Base-by-base conservation (phyloP, 2,329 filamentous ascomycete genomes). In the Helotiales sp. region DNA sequence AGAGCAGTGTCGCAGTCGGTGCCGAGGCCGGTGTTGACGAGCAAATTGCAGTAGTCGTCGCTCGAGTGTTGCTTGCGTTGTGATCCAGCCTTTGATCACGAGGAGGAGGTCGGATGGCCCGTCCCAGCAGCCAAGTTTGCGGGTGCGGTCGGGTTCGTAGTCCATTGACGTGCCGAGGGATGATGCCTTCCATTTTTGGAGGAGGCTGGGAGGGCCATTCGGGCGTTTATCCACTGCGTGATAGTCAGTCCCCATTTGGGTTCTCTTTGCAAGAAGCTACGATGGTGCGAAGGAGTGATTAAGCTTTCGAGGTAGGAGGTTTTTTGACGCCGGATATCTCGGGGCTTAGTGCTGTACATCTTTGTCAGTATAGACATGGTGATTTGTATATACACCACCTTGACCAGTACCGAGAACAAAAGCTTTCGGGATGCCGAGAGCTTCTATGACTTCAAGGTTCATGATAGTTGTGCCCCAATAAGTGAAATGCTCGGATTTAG, bases 381-480 rank as follows among this genome's bases (percentile, higher is more conserved):
- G 22, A 28, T n/a, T 32, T 30, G 50, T 30, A 55, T 11, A 32
- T 55, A 55, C 50, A 28, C 57, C 84, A 24, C 84, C 84, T 74
- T 85, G 83, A 63, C 82, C 84, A 8, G 83, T 85, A 20, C 84
- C 84, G 8, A 86, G 74, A 0, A 81, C 80, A 68, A 84, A 86
- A 0, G 82, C 83, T 77, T 82, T 82, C 20, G 78, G 61, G 28
- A 86, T 78, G 1, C 79, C 79, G 2, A 86, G 78, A 5, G 79
- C 79, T 45, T 86, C 82, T 80, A 89, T 79, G 1, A 86, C 84
- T 76, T 89, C 85, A 8, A 87, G 76, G 11, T 82, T 82, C 82
- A 88, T 82, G 66, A 80, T 76, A 52, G 84, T 84, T 2, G 83
- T 77, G 73, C 86, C 85, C 85, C 85, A 86, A 77, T 85, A 86